Conservation (phyloP, 148 eudicot species). For the Selenicereus undatus region DNA sequence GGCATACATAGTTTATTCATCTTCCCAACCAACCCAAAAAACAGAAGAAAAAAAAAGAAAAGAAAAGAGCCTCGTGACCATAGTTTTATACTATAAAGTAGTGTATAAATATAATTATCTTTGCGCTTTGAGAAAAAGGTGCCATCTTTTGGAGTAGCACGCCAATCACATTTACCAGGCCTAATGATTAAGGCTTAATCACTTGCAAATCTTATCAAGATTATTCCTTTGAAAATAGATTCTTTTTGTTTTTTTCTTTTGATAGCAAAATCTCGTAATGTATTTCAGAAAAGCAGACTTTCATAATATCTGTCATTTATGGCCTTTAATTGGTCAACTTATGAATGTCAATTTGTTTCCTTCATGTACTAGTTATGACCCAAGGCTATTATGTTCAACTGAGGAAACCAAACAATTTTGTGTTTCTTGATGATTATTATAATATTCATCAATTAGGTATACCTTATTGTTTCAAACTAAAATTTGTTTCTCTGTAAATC, state of each 20-base stretch:
- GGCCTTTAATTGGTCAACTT: not conserved
- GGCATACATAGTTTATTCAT: too few species aligned
- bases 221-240: not conserved
- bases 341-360: not conserved
- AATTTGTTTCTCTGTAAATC: too few species aligned
- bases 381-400: too few species aligned
- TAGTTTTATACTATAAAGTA: not conserved
- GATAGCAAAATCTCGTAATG: not conserved
- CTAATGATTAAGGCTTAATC: constrained; percentile 13
- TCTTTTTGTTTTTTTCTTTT: not conserved
- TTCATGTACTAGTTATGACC: too few species aligned
- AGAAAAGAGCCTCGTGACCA: not conserved
- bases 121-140: not conserved
- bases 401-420: too few species aligned
- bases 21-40: too few species aligned
- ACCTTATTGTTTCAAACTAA: too few species aligned
- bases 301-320: not conserved
- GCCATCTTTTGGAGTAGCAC: constrained; percentile 17
- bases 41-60: too few species aligned
- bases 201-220: not conserved
- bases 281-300: not conserved
- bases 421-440: too few species aligned
- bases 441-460: too few species aligned
- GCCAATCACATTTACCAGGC: constrained; percentile 15
- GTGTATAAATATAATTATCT: not conserved